Conservation (phyloP, 768 basidiomycete species). For the Phanerochaete carnosa region DNA sequence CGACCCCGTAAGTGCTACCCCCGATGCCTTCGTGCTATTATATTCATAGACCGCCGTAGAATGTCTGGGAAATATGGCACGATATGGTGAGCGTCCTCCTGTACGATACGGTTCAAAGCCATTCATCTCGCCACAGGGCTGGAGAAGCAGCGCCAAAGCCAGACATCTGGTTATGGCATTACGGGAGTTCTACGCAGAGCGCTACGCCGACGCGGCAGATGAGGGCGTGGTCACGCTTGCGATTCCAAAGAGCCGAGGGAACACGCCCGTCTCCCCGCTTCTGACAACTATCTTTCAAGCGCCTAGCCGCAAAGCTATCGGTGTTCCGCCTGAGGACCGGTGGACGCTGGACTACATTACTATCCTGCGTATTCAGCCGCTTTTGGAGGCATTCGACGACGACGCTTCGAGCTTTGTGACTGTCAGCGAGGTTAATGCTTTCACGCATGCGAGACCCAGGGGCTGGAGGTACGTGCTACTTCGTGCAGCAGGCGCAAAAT, state of each 20-base stretch:
- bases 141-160: slow-evolving; percentile 22
- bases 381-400: slow-evolving; percentile 23
- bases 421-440: slow-evolving; percentile 21
- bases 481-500: background rate
- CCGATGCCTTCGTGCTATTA: background rate
- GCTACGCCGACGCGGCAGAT: background rate
- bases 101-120: background rate
- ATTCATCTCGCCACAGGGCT: slow-evolving; percentile 12
- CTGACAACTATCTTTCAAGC: background rate
- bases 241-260: too few relatives aligned
- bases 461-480: slow-evolving; percentile 16
- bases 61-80: slow-evolving; percentile 16
- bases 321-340: slow-evolving; percentile 12
- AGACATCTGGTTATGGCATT: slow-evolving; percentile 18
- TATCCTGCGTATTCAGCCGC: slow-evolving; percentile 13
- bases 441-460: slow-evolving; percentile 16
- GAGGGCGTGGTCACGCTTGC: background rate
- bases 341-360: slow-evolving; percentile 24
- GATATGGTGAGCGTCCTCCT: slow-evolving; percentile 11
- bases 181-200: slow-evolving; percentile 18
- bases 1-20: slow-evolving; percentile 8
- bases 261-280: background rate
- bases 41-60: slow-evolving; percentile 1
- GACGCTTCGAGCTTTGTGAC: slow-evolving; percentile 19
- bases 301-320: background rate